phyloP scores from a whole-genome alignment of 2,329 filamentous ascomycete genomes.

The Gnomoniopsis sp. region DNA sequence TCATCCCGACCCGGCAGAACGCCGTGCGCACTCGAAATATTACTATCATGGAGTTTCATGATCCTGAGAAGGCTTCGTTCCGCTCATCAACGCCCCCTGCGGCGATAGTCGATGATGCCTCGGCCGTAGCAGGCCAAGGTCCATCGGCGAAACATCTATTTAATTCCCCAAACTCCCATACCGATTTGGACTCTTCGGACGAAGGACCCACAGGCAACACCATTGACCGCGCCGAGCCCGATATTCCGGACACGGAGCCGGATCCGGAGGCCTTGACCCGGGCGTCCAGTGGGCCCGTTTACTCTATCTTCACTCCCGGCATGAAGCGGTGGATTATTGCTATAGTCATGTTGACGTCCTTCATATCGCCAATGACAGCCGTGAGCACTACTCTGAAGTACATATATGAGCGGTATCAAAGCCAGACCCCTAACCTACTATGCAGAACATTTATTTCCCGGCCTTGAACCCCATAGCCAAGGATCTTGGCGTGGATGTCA shows the following conservation, averaged over 20 bases:
- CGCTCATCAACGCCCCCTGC: not conserved
- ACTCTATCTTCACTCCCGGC: conserved; percentile 35
- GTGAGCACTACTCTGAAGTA: conserved; percentile 1
- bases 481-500: conserved; percentile 35
- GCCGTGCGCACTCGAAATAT: conserved; percentile 1
- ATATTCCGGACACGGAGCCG: conserved; percentile 11
- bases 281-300: conserved; percentile 36
- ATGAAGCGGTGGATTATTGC: conserved; percentile 50
- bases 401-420: no score
- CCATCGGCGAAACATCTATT: not conserved
- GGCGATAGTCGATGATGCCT: conserved; percentile 4
- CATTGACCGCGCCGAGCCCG: conserved; percentile 7
- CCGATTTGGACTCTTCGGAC: conserved; percentile 6
- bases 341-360: conserved; percentile 51
- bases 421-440: not conserved
- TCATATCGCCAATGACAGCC: conserved; percentile 56
- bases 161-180: not conserved
- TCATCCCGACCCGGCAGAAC: not conserved
- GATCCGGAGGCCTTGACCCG: conserved; percentile 33
- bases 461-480: conserved; percentile 36
- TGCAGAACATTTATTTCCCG: conserved; percentile 51
- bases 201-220: conserved; percentile 11
- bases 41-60: conserved; percentile 4
- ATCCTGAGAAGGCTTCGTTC: not conserved
- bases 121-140: conserved; percentile 11